phyloP scores from a whole-genome alignment of 192 early-diverging fungal species.

The Coemansia sp. region DNA sequence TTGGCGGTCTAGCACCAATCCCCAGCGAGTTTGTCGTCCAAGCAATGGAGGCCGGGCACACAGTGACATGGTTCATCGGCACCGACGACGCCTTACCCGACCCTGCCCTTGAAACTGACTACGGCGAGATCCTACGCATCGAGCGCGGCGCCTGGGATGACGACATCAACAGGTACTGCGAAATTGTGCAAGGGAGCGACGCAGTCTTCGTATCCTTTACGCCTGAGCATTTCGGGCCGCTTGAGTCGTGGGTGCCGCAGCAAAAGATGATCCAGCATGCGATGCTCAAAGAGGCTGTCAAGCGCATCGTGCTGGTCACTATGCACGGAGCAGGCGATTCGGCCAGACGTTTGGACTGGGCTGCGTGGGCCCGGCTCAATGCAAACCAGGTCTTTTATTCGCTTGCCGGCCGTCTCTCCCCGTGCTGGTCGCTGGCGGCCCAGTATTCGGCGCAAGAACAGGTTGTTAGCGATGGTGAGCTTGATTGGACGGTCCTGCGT shows the following conservation, averaged over 20 bases:
- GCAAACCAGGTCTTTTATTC: conserved; percentile 27
- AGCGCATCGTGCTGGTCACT: conserved; percentile 29
- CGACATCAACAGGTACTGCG: conserved; percentile 17
- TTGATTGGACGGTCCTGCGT: conserved; percentile 37
- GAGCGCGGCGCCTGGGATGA: conserved; percentile 24
- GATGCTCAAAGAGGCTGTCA: conserved; percentile 18
- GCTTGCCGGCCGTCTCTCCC: neutral
- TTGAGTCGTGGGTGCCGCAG: neutral
- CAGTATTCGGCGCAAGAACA: conserved; percentile 41
- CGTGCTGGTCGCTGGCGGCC: conserved; percentile 37
- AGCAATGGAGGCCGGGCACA: conserved; percentile 25
- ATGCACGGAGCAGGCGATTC: conserved; percentile 38
- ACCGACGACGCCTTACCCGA: conserved; percentile 23
- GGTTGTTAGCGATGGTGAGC: conserved; percentile 11
- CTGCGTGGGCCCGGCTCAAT: conserved; percentile 26
- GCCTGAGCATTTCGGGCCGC: conserved; percentile 19
- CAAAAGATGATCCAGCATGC: conserved; percentile 34
- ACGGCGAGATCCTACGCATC: conserved; percentile 20
- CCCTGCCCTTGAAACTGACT: conserved; percentile 17
- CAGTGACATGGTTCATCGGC: conserved; percentile 30
- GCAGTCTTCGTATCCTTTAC: conserved; percentile 34
- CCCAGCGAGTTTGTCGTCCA: conserved; percentile 33
- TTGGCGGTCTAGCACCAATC: conserved; percentile 31
- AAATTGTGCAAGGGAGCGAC: conserved; percentile 14
- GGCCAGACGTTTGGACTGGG: conserved; percentile 31